Base-by-base conservation (phyloP, 1,139 yeast species). In the Hanseniaspora gamundiae region DNA sequence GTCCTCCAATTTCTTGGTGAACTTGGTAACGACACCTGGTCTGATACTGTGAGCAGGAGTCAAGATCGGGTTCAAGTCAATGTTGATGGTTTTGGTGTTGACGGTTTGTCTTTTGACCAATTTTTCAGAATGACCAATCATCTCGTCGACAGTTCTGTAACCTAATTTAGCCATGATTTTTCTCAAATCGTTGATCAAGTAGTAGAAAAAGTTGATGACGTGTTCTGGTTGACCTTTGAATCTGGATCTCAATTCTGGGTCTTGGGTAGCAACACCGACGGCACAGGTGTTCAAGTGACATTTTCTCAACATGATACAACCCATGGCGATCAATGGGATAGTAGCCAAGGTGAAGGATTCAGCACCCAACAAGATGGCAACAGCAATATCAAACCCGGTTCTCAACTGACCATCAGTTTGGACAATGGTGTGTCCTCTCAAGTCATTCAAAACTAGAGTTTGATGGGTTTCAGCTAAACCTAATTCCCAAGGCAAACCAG, bases 331-430 rank as follows among this genome's bases (percentile, higher is more conserved):
- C 64, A 91, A 76, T 43, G 98, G 97, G 54, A 95, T 80, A 33
- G 98, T 91, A 33, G 98, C 98, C 59, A 91, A 82, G 33, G 97
- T 95, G 84, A 94, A 91, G 62, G 93, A 95, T 66, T 91, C 98
- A 44, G 98, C 98, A 65, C 98, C 98, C 40, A 91, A 73, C 61
- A 91, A 70, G 62, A 95, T 83, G 14, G 97, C 98, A 64, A 91
- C 78, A 14, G 97, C 97, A 49, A 91, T 81, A 68, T 91, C 98
- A 48, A 65, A 66, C 54, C 97, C 98, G 17, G 97, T 91, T 66
- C 94, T 81, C 56, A 91, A 68, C 69, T 91, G 97, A 62, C 98
- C 98, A 64, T 91, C 98, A 27, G 97, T 87, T 69, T 91, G 98
- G 48, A 91, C 86, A 49, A 85, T 75, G 47, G 88, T 96, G 59